Conservation (phyloP, 257 asterid genomes). For the Rhazya stricta region DNA sequence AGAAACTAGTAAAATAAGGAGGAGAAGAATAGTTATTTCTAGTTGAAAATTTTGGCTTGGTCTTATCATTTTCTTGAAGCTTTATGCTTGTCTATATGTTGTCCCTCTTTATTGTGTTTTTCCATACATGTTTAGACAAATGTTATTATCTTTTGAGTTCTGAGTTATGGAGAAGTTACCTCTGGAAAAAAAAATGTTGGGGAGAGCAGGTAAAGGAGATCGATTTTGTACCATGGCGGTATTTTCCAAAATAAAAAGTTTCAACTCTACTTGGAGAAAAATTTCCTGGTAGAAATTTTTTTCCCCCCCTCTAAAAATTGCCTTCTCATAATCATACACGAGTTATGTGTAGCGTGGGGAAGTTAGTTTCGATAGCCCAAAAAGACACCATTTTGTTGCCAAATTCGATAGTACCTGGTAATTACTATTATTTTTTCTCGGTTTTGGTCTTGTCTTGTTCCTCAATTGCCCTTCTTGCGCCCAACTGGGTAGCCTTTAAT, state of each 20-base stretch:
- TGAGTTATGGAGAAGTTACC: not conserved
- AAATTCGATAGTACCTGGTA: not conserved
- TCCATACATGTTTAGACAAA: too few relatives aligned
- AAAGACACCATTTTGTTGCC: not conserved
- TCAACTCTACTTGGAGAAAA: not conserved
- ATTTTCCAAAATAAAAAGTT: not conserved
- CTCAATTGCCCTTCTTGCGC: not conserved
- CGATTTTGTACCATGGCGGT: too few relatives aligned
- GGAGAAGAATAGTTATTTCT: not conserved
- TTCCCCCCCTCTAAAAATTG: not conserved
- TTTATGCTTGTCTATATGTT: not conserved
- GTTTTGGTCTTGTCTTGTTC: not conserved
- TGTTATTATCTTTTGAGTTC: not conserved
- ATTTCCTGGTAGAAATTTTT: not conserved
- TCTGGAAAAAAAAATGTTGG: not conserved
- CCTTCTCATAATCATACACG: not conserved
- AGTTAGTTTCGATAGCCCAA: not conserved
- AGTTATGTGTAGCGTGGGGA: not conserved
- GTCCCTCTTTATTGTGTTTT: not conserved
- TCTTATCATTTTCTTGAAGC: not conserved
- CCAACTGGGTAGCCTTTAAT: not conserved
- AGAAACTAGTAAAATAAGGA: too few relatives aligned
- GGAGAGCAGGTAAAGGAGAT: too few relatives aligned
- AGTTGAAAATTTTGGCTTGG: too few relatives aligned
- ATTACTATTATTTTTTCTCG: not conserved